phyloP scores from a whole-genome alignment of 169 alveolate species.

The Plasmodium gonderi region DNA sequence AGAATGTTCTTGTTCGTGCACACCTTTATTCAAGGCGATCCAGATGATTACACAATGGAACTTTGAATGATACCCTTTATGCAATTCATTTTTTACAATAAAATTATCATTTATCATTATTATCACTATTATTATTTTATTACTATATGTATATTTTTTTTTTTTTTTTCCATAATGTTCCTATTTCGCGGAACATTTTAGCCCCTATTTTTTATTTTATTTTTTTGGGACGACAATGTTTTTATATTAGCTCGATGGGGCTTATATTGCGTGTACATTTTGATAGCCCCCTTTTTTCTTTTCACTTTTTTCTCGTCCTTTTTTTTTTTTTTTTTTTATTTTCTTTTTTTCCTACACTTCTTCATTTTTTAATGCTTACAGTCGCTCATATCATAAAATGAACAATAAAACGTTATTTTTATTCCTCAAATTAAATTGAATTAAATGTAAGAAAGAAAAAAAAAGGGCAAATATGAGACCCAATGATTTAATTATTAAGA shows the following conservation, averaged over 20 bases:
- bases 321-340: no score
- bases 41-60: not conserved
- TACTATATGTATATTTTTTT: no score
- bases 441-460: not conserved
- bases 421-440: not conserved
- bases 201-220: not conserved
- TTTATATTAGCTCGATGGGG: not conserved
- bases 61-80: not conserved
- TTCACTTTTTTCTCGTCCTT: no score
- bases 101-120: no score
- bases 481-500: not conserved
- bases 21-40: not conserved
- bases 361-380: not conserved
- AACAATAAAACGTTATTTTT: conserved; percentile 3
- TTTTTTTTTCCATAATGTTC: not conserved
- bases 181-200: not conserved
- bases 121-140: no score
- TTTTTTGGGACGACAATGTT: not conserved
- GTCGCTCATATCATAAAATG: not conserved
- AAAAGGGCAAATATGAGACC: not conserved
- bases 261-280: not conserved
- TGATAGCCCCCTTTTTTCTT: no score
- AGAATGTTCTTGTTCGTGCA: not conserved
- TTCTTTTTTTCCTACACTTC: not conserved
- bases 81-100: not conserved